Evolutionary conservation across 768 basidiomycete species (phyloP).

Genomic region (Russula brevipes): DNA sequence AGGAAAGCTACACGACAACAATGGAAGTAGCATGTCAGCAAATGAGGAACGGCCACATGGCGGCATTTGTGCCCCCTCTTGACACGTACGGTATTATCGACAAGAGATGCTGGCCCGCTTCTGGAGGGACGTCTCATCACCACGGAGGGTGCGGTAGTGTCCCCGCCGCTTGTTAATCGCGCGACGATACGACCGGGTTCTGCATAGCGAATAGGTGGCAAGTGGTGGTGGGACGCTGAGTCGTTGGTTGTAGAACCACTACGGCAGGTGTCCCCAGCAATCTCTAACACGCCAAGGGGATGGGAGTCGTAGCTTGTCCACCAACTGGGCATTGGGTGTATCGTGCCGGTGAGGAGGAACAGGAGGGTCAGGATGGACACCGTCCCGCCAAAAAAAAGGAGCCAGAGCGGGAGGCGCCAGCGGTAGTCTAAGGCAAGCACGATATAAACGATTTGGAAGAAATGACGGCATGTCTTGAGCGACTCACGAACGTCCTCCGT

Average conservation of each 20-base stretch:
- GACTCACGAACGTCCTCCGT: slow-evolving; percentile 8
- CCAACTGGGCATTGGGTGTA: slow-evolving; percentile 6
- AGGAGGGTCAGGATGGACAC: slow-evolving; percentile 16
- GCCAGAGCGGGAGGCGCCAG: slow-evolving; percentile 19
- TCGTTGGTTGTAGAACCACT: background rate
- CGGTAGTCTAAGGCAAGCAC: background rate
- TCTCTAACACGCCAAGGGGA: slow-evolving; percentile 2
- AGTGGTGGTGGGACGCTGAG: background rate
- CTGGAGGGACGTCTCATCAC: slow-evolving; percentile 6
- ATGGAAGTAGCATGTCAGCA: background rate
- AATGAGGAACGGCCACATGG: background rate
- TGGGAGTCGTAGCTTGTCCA: slow-evolving; percentile 10
- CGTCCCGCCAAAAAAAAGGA: slow-evolving; percentile 14
- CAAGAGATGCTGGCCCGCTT: slow-evolving; percentile 9
- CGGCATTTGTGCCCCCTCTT: too few relatives aligned
- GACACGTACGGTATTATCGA: slow-evolving; percentile 14
- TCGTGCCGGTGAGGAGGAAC: slow-evolving; percentile 14
- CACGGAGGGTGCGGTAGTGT: background rate
- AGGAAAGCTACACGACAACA: background rate
- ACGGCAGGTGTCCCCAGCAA: background rate
- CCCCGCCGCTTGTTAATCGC: background rate
- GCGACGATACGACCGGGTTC: background rate
- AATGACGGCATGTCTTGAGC: background rate
- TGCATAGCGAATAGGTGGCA: background rate
- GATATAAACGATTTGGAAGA: background rate